Evolutionary conservation across 345 rosid genomes (phyloP), one percentile per base, ranked within the genome.

Genomic region (Stellera chamaejasme): DNA sequence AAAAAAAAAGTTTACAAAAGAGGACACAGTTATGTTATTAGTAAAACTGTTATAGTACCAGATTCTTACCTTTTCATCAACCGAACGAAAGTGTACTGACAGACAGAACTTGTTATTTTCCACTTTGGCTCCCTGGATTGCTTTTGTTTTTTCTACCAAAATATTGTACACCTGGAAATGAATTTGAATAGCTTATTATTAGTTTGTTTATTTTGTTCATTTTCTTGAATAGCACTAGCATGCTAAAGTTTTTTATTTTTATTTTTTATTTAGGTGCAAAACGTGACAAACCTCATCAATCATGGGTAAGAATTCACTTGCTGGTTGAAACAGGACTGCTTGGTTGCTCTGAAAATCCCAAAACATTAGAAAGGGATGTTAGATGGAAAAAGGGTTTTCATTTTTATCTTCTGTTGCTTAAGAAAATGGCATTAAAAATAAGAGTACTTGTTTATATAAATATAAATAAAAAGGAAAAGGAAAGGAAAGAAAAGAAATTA

Each of bases 81-180:
- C 99, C 41, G 96, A 77, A 6, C 99, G 75, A 64, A 81, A 94
- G 71, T 94, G 99, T 47, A 94, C 95, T 63, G 99, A 83, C 48
- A 85, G 59, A 62, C 99, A 94, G 47, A 94, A 94, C 71, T 94
- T 94, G 84, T 94, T 94, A 67, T 82, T 80, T 74, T 94, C 99
- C 28, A 94, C 95, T 63, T 54, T 72, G 6, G 84, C 90, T 61
- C 99, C 97, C 1, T 80, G 80, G 44, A 83, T 83, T 13, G 80
- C 63, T 65, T 80, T 85, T 53, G 87, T 87, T 71, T 79, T 80
- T 68, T 87, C 80, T 53, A 69, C 67, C 70, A 85, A 65, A 45
- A 73, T 47, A 55, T 68, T 69, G 59, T 71, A 73, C 48, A 80
- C 84, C 91, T 83, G 74, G 36, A 46, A 62, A 13, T n/a, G 14